Conservation (phyloP, 768 basidiomycete genomes). For the Phlebiopsis gigantea region DNA sequence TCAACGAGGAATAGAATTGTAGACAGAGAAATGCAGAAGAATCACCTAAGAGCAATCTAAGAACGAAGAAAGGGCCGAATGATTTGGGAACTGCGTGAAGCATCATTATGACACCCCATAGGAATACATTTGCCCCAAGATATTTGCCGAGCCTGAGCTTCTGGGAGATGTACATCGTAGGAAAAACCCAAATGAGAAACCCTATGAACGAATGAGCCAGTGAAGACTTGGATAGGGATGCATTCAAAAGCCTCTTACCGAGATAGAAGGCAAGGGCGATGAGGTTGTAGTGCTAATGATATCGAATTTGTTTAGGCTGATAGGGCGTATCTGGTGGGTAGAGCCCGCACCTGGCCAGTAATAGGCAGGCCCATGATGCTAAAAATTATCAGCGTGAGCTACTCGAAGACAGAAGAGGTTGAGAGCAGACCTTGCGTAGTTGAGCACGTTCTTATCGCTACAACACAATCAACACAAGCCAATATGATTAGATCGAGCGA, state of each 20-base stretch:
- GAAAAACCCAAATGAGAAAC: constrained; percentile 58
- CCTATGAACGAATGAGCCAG: constrained; percentile 27
- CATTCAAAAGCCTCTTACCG: constrained; percentile 30
- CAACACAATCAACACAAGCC: background rate
- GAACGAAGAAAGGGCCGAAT: constrained; percentile 58
- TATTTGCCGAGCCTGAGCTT: constrained; percentile 56
- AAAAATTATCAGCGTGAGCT: background rate
- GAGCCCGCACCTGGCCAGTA: constrained; percentile 42
- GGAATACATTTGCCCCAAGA: constrained; percentile 51
- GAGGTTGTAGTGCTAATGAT: constrained; percentile 51
- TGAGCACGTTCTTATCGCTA: constrained; percentile 66
- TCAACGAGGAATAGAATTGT: too few relatives aligned
- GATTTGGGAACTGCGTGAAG: constrained; percentile 51
- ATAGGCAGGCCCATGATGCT: constrained; percentile 68
- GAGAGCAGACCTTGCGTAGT: constrained; percentile 52
- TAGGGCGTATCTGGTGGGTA: background rate
- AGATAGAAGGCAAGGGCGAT: constrained; percentile 62
- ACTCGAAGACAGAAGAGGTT: background rate
- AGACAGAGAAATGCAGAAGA: too few relatives aligned
- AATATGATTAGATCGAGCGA: background rate
- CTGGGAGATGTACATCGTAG: constrained; percentile 63
- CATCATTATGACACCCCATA: constrained; percentile 59
- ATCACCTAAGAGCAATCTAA: constrained; percentile 55
- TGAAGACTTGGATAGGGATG: background rate
- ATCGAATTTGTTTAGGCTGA: background rate